Conservation (phyloP, 2,329 filamentous ascomycete species). For the Pseudogymnoascus sp. region DNA sequence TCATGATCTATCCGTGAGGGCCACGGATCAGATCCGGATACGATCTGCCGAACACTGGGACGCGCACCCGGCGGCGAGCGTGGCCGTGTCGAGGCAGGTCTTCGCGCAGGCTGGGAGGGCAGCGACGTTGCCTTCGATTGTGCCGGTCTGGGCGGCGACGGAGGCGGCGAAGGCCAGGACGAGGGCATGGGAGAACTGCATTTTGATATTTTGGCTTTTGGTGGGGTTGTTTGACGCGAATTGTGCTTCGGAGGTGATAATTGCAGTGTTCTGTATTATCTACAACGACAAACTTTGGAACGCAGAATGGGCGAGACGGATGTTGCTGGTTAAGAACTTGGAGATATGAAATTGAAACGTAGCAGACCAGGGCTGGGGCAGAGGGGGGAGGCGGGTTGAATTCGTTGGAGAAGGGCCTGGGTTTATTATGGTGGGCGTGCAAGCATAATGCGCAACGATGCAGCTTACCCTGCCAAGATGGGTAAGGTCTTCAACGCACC, state of each 20-base stretch:
- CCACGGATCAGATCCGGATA: too few relatives aligned
- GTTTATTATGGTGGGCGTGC: not conserved
- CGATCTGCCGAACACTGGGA: too few relatives aligned
- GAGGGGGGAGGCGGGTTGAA: not conserved
- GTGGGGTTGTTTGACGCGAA: not conserved
- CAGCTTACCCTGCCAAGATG: not conserved
- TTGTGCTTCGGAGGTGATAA: not conserved
- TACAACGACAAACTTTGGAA: not conserved
- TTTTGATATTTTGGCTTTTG: not conserved
- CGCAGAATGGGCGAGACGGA: not conserved
- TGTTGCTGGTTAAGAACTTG: not conserved
- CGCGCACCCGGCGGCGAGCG: not conserved
- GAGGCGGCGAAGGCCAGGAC: not conserved
- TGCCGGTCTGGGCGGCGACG: not conserved
- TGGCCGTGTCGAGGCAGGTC: not conserved
- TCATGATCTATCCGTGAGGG: too few relatives aligned
- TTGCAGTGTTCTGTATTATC: not conserved
- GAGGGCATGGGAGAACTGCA: not conserved
- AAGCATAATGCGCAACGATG: not conserved
- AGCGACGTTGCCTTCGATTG: not conserved
- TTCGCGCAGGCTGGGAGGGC: not conserved
- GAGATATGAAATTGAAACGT: not conserved
- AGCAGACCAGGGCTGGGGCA: not conserved
- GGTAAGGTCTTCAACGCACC: not conserved
- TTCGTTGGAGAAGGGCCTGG: not conserved